phyloP scores from a whole-genome alignment of 345 rosid species.

The Corchorus olitorius region DNA sequence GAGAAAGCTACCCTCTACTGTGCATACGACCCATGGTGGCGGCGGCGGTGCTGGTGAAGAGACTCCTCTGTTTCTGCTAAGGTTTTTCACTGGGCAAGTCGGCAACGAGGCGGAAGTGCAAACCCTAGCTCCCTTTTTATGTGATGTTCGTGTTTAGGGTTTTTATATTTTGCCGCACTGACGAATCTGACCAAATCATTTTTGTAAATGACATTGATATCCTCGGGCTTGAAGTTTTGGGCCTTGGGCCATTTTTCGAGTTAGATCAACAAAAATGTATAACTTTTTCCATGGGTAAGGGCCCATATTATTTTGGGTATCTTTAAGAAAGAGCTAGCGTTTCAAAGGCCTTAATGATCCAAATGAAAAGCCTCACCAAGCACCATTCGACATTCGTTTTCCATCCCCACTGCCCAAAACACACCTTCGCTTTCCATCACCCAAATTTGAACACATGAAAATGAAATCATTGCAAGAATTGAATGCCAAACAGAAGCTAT shows the following conservation, averaged over 20 bases:
- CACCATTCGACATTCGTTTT: too few relatives aligned
- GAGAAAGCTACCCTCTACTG: constrained; percentile 41
- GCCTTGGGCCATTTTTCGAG: background rate
- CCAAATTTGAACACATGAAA: background rate
- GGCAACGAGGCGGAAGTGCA: constrained; percentile 20
- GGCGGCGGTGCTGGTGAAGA: background rate
- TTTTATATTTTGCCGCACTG: background rate
- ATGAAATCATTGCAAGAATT: background rate
- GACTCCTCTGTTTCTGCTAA: constrained; percentile 4
- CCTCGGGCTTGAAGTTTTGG: background rate
- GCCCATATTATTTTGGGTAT: background rate
- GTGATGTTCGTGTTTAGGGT: background rate
- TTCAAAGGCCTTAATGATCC: too few relatives aligned
- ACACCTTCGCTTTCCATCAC: too few relatives aligned
- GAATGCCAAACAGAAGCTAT: background rate
- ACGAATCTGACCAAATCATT: too few relatives aligned
- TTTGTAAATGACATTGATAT: background rate
- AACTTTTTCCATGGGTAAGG: background rate
- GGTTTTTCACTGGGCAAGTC: constrained; percentile 10
- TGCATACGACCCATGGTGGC: constrained; percentile 67
- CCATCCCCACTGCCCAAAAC: background rate
- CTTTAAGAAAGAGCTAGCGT: too few relatives aligned
- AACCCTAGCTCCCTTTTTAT: constrained; percentile 21
- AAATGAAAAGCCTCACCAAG: too few relatives aligned
- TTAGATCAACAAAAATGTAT: background rate